These are phyloP conservation scores for Hippophae rhamnoides DNA, from an alignment of 306 rosid genomes.

Conservation along the genomic window DNA sequence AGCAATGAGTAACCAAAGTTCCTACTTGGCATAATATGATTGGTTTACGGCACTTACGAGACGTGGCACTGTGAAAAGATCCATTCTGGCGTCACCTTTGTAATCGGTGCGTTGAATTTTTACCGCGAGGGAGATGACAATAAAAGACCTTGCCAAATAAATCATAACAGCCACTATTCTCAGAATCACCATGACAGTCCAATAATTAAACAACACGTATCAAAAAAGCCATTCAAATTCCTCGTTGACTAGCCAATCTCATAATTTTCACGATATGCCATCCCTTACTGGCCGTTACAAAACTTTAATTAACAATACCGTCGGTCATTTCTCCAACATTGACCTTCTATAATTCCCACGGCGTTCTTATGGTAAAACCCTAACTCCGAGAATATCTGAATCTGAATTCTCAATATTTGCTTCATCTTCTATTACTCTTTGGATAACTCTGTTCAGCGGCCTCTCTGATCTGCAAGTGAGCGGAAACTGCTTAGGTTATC, in stretches of 20 bases:
- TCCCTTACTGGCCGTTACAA: constrained; percentile 22
- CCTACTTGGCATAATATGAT: constrained; percentile 31
- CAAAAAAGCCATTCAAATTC: no score
- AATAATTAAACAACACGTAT: constrained; percentile 21
- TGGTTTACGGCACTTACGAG: constrained; percentile 22
- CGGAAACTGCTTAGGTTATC: constrained; percentile 8
- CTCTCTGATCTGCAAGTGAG: constrained; percentile 49
- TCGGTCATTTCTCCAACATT: constrained; percentile 2
- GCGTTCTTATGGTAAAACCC: constrained; percentile 46
- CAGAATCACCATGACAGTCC: background rate
- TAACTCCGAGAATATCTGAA: constrained; percentile 27
- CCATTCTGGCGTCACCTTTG: background rate
- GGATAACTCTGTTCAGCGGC: constrained; percentile 7
- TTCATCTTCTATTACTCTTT: constrained; percentile 10
- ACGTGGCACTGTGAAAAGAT: constrained; percentile 20
- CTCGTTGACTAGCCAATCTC: background rate
- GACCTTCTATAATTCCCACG: background rate
- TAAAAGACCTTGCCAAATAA: background rate
- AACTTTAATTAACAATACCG: background rate
- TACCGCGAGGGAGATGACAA: background rate
- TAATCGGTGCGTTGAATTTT: constrained; percentile 2
- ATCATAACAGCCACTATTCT: background rate
- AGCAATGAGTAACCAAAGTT: background rate
- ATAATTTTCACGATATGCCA: background rate
- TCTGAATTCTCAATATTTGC: constrained; percentile 1